Evolutionary conservation across 2,329 filamentous ascomycete genomes (phyloP), one percentile per base, ranked within the genome.

Genomic region (Microcyclospora pomicola): DNA sequence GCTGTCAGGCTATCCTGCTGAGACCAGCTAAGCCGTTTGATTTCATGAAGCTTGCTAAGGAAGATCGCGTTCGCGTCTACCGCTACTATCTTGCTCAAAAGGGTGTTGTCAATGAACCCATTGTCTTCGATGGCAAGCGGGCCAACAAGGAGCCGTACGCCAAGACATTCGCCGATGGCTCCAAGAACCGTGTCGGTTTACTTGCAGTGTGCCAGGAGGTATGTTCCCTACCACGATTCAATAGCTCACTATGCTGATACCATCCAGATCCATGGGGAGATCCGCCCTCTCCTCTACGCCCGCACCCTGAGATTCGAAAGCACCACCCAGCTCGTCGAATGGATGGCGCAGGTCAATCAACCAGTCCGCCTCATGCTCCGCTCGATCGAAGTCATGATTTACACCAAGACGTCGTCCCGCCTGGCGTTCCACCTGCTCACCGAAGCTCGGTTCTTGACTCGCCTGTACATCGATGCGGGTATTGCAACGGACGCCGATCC

Each of bases 1-100:
- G 58, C 13, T 42, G 51, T 34, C 53, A 60, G 38, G 58, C 54
- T 10, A 49, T 62, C 36, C 35, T 62, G 16, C 19, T 63, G 39
- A 50, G 52, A 15, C 56, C 59, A 2, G 48, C 52, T 19, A 47
- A 50, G 33, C 50, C 57, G 1, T 60, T 62, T 46, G 43, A 40
- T 0, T 54, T 61, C 47, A 35, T 58, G 36, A 45, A 47, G 16
- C 50, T 63, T 0, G 45, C 53, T 0, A 29, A 41, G 2, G 47
- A 50, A 9, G 42, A 55, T 15, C 56, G 54, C 27, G 40, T 34
- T 10, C 52, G 47, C 24, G 50, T 61, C 39, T 54, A 55, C 37
- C 37, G 38, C 15, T 46, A 50, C 36, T 51, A 56, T 33, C 53
- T 61, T 39, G 48, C 51, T 15, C 46, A 46, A 11, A 49, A 49